Evolutionary conservation across 139 green algal species (phyloP), one percentile per base, ranked within the genome.

Genomic region (Astrephomene gubernaculifera): DNA sequence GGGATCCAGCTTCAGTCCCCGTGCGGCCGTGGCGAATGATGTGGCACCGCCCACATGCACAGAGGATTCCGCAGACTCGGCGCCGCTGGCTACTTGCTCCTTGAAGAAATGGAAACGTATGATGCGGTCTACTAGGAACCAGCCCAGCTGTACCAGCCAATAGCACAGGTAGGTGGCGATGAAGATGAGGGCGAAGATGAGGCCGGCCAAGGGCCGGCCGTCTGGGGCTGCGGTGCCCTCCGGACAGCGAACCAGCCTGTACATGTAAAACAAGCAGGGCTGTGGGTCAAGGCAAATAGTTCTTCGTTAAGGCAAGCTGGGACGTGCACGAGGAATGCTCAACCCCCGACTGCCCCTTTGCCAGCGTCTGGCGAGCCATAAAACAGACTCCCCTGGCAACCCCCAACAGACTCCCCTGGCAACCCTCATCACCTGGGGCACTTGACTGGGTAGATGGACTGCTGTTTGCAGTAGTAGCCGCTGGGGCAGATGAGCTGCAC

Each of bases 391-490:
- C n/a, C n/a, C n/a, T n/a, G 49, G 49, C 57, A 65, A 65, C 22
- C 57, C 57, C 22, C 19, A 14, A 65, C 22, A 27, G 27, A 35
- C 57, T 6, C 57, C 19, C 57, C 57, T 57, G 17, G 49, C 57
- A 22, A 14, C 17, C 57, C 19, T 22, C 27, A 14, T 70, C 63
- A 79, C 44, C 21, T 4, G 35, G 44, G 44, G 71, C 68, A 75
- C 39, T 35, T 1, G 0, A 75, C 68, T 1, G 68, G 68, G 39
- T 75, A 53, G 68, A 75, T 75, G 68, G 68, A 75, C 68, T 75
- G 68, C 39, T 38, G 35, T 71, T 87, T 79, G 78, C 87, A 91
- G 79, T 79, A 89, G 83, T 86, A 43, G n/a, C 83, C 83, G 1
- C 19, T 29, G 14, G 87, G 87, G 71, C 87, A 91, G 9, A 57